Conservation (phyloP, 2,329 filamentous ascomycete genomes). For the Scedosporium dehoogii region DNA sequence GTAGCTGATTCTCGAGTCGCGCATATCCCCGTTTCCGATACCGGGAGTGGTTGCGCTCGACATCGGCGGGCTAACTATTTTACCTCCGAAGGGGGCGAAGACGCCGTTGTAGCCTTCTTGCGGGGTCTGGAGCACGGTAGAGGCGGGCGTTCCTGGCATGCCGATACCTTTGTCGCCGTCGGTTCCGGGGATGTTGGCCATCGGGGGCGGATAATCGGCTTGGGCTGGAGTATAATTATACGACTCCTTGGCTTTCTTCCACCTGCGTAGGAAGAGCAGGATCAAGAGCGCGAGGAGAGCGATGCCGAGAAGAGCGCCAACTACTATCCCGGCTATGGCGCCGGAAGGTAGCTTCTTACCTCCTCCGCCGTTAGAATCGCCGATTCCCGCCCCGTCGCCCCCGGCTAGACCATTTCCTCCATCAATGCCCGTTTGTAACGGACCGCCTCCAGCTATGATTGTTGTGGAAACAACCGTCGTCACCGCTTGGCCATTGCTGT, state of each 20-base stretch:
- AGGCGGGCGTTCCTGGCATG: conserved; percentile 10
- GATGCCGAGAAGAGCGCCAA: conserved; percentile 17
- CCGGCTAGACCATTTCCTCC: not conserved
- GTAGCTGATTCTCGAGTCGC: conserved; percentile 1
- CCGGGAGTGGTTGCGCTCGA: not conserved
- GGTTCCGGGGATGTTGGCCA: not conserved
- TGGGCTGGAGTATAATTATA: not conserved
- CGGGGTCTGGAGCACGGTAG: not conserved
- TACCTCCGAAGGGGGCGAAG: conserved; percentile 36
- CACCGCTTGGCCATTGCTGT: not conserved
- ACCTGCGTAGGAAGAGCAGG: conserved; percentile 13
- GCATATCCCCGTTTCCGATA: not conserved
- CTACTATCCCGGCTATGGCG: conserved; percentile 23
- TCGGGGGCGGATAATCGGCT: not conserved
- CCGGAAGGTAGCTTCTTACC: conserved; percentile 16
- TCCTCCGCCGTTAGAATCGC: not conserved
- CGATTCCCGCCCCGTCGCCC: conserved; percentile 2
- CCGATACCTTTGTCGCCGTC: conserved; percentile 14
- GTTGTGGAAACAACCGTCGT: conserved; percentile 21
- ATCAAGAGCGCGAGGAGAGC: conserved; percentile 16
- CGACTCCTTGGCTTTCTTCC: not conserved
- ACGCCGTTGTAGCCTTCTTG: conserved; percentile 18
- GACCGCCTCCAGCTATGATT: conserved; percentile 16
- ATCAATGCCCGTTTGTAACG: conserved; percentile 8
- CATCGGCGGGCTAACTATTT: conserved; percentile 16